Evolutionary conservation across 2,329 filamentous ascomycete species (phyloP).

Genomic region (Ceratocystiopsis brevicomis): DNA sequence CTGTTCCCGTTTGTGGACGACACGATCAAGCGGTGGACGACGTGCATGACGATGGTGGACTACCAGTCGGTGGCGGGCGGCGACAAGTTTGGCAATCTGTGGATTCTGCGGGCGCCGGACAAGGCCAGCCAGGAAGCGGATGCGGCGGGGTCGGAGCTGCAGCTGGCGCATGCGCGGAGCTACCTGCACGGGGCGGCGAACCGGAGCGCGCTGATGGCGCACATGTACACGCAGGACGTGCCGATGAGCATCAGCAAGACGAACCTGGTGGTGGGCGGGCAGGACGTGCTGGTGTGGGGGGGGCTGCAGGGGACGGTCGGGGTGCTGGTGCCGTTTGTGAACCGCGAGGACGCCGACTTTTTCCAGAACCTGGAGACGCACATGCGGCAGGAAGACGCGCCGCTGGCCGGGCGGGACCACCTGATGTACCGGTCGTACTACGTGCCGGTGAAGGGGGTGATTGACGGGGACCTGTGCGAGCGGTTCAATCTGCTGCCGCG

Average conservation of each 20-base stretch:
- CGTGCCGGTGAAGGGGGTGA: constrained; percentile 85
- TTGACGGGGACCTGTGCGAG: constrained; percentile 94
- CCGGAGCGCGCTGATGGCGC: constrained; percentile 65
- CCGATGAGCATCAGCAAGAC: constrained; percentile 82
- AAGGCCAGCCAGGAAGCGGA: constrained; percentile 81
- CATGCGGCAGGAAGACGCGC: constrained; percentile 68
- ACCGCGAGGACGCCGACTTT: constrained; percentile 88
- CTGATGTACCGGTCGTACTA: constrained; percentile 93
- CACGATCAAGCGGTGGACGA: constrained; percentile 75
- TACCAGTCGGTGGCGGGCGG: constrained; percentile 91
- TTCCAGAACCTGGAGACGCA: constrained; percentile 89
- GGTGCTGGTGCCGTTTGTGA: constrained; percentile 78
- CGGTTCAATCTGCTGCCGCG: constrained; percentile 65
- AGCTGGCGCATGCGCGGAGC: constrained; percentile 73
- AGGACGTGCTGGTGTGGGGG: constrained; percentile 82
- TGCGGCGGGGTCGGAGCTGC: constrained; percentile 75
- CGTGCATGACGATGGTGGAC: constrained; percentile 81
- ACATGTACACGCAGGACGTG: constrained; percentile 83
- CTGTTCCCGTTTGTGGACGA: constrained; percentile 91
- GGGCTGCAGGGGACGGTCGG: constrained; percentile 90
- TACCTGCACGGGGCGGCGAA: constrained; percentile 84
- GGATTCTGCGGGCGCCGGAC: constrained; percentile 70
- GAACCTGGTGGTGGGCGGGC: constrained; percentile 73
- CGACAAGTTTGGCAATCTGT: constrained; percentile 95
- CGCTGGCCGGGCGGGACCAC: constrained; percentile 81